Evolutionary conservation across 306 rosid genomes (phyloP).

Genomic region (Biancaea sappan): DNA sequence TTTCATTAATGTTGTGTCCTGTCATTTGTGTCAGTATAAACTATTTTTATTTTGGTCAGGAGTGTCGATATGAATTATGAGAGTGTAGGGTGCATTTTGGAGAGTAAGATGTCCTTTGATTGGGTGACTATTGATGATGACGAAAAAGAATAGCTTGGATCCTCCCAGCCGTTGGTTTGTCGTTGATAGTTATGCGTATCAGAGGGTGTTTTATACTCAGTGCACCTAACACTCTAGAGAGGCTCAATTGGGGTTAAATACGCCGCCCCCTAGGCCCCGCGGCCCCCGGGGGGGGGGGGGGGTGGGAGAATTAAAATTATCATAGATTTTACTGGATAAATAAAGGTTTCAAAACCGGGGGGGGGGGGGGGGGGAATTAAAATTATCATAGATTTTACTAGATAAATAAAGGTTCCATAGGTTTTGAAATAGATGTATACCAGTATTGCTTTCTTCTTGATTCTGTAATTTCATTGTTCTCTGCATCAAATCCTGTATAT

Average conservation of each 20-base stretch:
- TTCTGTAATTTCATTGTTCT: conserved; percentile 25
- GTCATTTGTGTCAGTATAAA: conserved; percentile 27
- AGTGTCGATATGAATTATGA: too few relatives aligned
- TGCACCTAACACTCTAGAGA: background rate
- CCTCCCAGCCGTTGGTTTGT: conserved; percentile 11
- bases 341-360: conserved; percentile 18
- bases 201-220: conserved; percentile 12
- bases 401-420: conserved; percentile 27
- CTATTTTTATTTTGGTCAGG: too few relatives aligned
- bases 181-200: conserved; percentile 31
- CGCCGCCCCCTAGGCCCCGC: too few relatives aligned
- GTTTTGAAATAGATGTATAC: conserved; percentile 25
- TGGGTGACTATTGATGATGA: conserved; percentile 23
- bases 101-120: conserved; percentile 34
- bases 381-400: conserved; percentile 5
- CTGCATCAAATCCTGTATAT: conserved; percentile 23
- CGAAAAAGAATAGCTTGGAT: conserved; percentile 28
- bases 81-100: background rate
- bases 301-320: background rate
- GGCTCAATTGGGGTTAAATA: background rate
- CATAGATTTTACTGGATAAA: conserved; percentile 19
- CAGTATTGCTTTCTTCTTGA: conserved; percentile 2
- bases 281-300: too few relatives aligned
- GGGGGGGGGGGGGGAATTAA: background rate
- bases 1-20: background rate